Evolutionary conservation across 352 stramenopile species (phyloP), one percentile per base, ranked within the genome.

Genomic region (Blastocystis sp.): DNA sequence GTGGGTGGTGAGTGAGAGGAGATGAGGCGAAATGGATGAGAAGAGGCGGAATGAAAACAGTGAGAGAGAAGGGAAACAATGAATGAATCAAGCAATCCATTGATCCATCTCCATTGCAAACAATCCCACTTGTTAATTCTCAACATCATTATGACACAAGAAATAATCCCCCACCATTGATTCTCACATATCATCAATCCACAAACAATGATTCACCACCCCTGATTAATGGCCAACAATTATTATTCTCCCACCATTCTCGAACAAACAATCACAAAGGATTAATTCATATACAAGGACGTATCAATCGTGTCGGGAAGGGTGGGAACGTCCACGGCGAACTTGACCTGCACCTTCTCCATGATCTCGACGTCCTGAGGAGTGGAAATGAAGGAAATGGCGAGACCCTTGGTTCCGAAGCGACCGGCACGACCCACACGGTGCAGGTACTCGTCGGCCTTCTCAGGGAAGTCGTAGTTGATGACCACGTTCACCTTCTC

Each of bases 401-500:
- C 97, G 89, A 99, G 93, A 91, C 97, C 97, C 93, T 99, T 99
- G 74, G 96, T 99, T 89, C 97, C 97, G 91, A 99, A 99, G 91
- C 97, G 95, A 90, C 97, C 97, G 28, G 97, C 96, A 91, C 97
- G 95, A 88, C 97, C 97, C 28, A 91, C 93, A 90, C 97, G 94
- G 92, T 99, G 97, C 69, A 99, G 92, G 92, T 99, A 99, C 91
- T 98, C 95, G 92, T 99, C 97, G 61, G 92, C 94, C 90, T 95
- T 93, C 86, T 96, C 71, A 80, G 97, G 96, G 92, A 99, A 99
- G 91, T 99, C 97, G 91, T 99, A 99, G 94, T 99, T 99, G 90
- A 99, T 97, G 60, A 99, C 97, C 89, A 99, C 98, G 93, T 99
- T 99, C 69, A 99, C 97, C 90, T 96, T 95, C 92, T 99, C 96